Base-by-base conservation (phyloP, 495 filamentous ascomycete genomes). In the Tetracladium setigerum region DNA sequence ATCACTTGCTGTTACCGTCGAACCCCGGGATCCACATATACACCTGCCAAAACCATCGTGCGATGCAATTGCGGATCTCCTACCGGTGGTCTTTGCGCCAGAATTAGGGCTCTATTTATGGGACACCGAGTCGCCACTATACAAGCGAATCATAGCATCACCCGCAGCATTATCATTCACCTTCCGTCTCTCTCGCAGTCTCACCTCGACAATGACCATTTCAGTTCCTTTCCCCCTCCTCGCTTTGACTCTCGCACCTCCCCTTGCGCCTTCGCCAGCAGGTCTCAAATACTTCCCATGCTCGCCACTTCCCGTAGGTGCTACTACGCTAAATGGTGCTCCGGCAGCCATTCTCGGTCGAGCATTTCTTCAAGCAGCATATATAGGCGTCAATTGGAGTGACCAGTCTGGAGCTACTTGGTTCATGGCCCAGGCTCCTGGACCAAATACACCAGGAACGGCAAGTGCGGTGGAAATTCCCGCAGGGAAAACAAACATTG, bases 301-400 rank as follows among this genome's bases (percentile, higher is more conserved):
- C 7, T 3, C 22, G 7, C 22, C 22, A 27, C 22, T 27, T 27
- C 22, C 22, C 3, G 22, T 27, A 7, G 22, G 22, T 27, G 22
- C 22, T 27, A 27, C 22, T 3, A 27, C 22, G 7, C 22, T 7
- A 3, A 27, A 27, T 27, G 22, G 22, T 27, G 22, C 22, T 3
- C 22, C 22, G 7, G 22, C 22, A 27, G 22, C 22, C 22, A 27
- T 27, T 7, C 67, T 81, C 31, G 77, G 77, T 4, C 68, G 77
- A 18, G 68, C 76, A 1, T 81, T 82, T 45, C 58, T 81, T 6
- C 78, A 82, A 52, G 73, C 73, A 22, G 72, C 76, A 8, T 80
- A 79, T 48, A 47, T 79, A 0, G 76, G 71, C 13, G 64, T 64
- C 4, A 76, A 77, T 58, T 77, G 67, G 64, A 46, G 47, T 22